A percentile compares a stretch with the other conserved stretches of the same genome.
These are phyloP conservation scores for Salix dunnii DNA, from an alignment of 345 rosid species.

Conservation along the genomic window DNA sequence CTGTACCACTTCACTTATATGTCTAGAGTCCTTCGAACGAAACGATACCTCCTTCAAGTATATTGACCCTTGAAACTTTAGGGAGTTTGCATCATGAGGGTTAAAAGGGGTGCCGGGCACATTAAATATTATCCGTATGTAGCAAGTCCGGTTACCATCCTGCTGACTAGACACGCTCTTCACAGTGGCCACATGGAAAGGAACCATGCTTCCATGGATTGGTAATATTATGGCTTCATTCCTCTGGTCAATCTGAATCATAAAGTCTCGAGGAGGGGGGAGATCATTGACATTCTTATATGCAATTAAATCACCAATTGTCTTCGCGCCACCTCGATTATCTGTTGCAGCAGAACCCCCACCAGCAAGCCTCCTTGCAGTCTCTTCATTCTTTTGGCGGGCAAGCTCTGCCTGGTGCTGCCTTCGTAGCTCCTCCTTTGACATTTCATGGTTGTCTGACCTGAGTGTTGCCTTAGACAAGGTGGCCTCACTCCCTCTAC, in stretches of 20 bases:
- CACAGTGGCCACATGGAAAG: constrained; percentile 85
- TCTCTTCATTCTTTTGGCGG: constrained; percentile 95
- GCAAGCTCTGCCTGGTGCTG: constrained; percentile 99
- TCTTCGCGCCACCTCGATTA: constrained; percentile 49
- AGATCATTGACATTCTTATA: constrained; percentile 86
- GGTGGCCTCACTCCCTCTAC: constrained; percentile 36
- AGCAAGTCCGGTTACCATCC: constrained; percentile 74
- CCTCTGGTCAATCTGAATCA: constrained; percentile 85
- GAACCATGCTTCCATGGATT: constrained; percentile 81
- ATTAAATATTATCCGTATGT: constrained; percentile 75
- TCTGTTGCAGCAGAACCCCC: constrained; percentile 57
- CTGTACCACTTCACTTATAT: constrained; percentile 82
- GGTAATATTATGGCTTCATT: constrained; percentile 86
- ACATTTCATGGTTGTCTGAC: constrained; percentile 82
- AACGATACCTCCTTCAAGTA: constrained; percentile 83
- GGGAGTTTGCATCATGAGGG: constrained; percentile 66
- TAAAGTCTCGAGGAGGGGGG: constrained; percentile 63
- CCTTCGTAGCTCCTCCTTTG: constrained; percentile 89
- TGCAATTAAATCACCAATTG: constrained; percentile 68
- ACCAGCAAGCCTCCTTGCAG: constrained; percentile 92
- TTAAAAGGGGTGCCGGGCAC: constrained; percentile 85
- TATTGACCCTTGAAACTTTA: constrained; percentile 68
- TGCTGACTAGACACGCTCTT: constrained; percentile 90
- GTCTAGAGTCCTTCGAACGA: constrained; percentile 88
- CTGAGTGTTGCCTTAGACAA: constrained; percentile 76